phyloP scores from a whole-genome alignment of 257 asterid species.

The Eucommia ulmoides region DNA sequence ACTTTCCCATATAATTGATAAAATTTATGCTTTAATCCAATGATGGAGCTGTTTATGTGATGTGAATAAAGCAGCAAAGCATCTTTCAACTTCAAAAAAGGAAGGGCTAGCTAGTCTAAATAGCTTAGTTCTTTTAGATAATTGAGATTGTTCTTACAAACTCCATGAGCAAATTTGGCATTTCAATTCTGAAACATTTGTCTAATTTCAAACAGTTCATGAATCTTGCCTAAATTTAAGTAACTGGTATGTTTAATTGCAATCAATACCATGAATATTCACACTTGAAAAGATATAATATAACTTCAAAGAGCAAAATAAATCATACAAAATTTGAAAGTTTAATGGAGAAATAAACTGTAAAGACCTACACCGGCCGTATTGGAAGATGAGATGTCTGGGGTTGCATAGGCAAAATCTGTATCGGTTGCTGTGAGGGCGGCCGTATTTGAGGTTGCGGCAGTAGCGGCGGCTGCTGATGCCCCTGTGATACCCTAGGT shows the following conservation, averaged over 20 bases:
- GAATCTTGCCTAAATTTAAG: no score
- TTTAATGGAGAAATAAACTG: background rate
- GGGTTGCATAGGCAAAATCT: constrained; percentile 40
- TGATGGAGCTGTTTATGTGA: no score
- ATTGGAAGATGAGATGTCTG: constrained; percentile 38
- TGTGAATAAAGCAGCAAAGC: no score
- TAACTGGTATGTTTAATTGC: no score
- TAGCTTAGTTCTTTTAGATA: no score
- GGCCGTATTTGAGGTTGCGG: constrained; percentile 18
- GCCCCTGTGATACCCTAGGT: constrained; percentile 19
- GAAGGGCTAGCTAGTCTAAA: no score
- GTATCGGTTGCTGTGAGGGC: constrained; percentile 27
- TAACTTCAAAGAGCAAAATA: background rate
- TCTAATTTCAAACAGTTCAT: no score
- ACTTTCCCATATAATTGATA: no score
- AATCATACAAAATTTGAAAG: background rate
- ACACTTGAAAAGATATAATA: background rate
- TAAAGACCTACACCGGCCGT: constrained; percentile 48
- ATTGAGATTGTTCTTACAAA: no score
- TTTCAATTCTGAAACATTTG: background rate
- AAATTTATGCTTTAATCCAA: no score
- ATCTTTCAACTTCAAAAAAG: no score
- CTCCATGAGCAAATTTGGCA: constrained; percentile 3
- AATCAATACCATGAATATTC: background rate
- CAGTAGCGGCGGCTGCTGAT: constrained; percentile 5